Conservation (phyloP, 208 protist species). For the Leishmania guyanensis region DNA sequence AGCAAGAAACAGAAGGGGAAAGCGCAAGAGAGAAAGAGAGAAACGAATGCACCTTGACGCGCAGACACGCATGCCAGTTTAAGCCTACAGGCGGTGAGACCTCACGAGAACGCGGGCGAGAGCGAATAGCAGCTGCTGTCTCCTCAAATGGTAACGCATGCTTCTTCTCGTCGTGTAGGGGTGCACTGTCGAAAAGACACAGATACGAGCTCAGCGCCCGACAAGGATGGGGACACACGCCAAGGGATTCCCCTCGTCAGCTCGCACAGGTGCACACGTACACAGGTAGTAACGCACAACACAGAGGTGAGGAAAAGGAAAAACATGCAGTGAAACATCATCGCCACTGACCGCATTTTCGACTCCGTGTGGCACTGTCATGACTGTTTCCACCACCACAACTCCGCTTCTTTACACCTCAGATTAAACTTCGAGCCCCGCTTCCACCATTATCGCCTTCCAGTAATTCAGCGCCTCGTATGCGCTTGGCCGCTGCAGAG, state of each 20-base stretch:
- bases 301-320: background rate
- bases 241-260: background rate
- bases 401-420: background rate
- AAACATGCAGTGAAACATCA: background rate
- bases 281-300: background rate
- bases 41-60: background rate
- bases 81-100: background rate
- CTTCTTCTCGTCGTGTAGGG: background rate
- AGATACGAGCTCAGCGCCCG: background rate
- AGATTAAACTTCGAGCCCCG: slow-evolving; percentile 17
- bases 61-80: background rate
- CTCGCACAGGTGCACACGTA: background rate
- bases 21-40: background rate
- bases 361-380: background rate
- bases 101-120: background rate
- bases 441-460: slow-evolving; percentile 45
- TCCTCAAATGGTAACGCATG: background rate
- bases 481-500: slow-evolving; percentile 64
- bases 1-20: too few relatives aligned
- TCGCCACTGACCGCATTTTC: background rate
- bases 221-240: background rate
- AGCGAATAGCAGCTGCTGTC: background rate
- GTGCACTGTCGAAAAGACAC: background rate
- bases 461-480: slow-evolving; percentile 58
- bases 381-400: background rate